Conservation (phyloP, 2,329 filamentous ascomycete species). For the Phoma sp. region DNA sequence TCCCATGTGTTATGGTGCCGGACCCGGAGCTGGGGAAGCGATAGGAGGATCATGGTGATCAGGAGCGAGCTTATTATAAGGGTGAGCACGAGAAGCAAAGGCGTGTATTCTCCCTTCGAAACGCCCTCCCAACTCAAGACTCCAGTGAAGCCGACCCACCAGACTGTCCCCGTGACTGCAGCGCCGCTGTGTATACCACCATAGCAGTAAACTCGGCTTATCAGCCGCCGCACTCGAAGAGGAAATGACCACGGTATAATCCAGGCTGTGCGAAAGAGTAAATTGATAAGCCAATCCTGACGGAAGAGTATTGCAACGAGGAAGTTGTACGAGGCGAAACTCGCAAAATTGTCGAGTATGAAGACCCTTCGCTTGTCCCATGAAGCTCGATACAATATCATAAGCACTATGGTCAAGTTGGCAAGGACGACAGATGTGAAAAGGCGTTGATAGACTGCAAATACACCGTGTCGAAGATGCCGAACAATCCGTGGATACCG, state of each 20-base stretch:
- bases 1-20: constrained; percentile 43
- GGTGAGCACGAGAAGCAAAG: constrained; percentile 25
- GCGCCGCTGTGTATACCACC: constrained; percentile 45
- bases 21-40: constrained; percentile 31
- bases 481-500: constrained; percentile 18
- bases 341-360: constrained; percentile 26
- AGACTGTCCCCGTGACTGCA: constrained; percentile 42
- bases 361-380: background rate
- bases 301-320: constrained; percentile 36
- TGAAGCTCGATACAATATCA: constrained; percentile 17
- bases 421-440: constrained; percentile 51
- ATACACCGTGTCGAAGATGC: constrained; percentile 23
- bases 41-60: constrained; percentile 30
- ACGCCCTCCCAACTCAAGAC: constrained; percentile 37
- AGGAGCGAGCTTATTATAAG: constrained; percentile 30
- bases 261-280: constrained; percentile 39
- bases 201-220: constrained; percentile 41
- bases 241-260: constrained; percentile 36
- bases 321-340: constrained; percentile 43
- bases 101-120: constrained; percentile 12
- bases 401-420: constrained; percentile 41
- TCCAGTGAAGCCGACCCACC: constrained; percentile 52
- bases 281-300: constrained; percentile 42
- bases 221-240: constrained; percentile 26
- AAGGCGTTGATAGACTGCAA: constrained; percentile 49